phyloP scores from a whole-genome alignment of 495 filamentous ascomycete genomes.

The Xanthoparmelia taractica region DNA sequence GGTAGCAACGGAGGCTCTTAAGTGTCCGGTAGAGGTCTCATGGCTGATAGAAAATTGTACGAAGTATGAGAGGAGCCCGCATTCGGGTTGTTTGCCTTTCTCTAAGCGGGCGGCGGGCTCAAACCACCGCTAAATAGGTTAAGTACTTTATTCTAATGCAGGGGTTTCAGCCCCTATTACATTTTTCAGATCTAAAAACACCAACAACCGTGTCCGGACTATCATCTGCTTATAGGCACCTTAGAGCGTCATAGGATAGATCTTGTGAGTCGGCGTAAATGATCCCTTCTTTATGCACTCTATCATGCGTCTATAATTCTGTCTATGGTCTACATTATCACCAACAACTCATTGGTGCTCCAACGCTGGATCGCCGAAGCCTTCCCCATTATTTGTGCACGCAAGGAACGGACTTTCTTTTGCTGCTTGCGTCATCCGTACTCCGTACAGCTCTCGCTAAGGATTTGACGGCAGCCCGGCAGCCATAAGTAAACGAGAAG shows the following conservation, averaged over 20 bases:
- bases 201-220: background rate
- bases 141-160: background rate
- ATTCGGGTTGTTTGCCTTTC: background rate
- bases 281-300: background rate
- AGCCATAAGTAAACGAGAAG: background rate
- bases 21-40: background rate
- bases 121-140: background rate
- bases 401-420: background rate
- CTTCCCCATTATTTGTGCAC: background rate
- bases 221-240: background rate
- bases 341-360: background rate
- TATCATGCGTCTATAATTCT: background rate
- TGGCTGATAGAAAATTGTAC: background rate
- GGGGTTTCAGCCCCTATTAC: constrained; percentile 4
- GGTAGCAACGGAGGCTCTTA: background rate
- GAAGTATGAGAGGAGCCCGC: background rate
- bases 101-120: constrained; percentile 7
- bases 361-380: background rate
- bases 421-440: background rate
- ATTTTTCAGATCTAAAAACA: background rate
- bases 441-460: background rate
- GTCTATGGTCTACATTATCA: background rate
- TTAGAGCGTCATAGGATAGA: background rate
- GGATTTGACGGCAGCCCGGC: background rate
- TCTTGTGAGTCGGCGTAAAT: background rate